A percentile compares a stretch with the other conserved stretches of the same genome.
Evolutionary conservation across 225 moss, liverwort and hornwort species (phyloP).

Genomic region (Antitrichia curtipendula): DNA sequence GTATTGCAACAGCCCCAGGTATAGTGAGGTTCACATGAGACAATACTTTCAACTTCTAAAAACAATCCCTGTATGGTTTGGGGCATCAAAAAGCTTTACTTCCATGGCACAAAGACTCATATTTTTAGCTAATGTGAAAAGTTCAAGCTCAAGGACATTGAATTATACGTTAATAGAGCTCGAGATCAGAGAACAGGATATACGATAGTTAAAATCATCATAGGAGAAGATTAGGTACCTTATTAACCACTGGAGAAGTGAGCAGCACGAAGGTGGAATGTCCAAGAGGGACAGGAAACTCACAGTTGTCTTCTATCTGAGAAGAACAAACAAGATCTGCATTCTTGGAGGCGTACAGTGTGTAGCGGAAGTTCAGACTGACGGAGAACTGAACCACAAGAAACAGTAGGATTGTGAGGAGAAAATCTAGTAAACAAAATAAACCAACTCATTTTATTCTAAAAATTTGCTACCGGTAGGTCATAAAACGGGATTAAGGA

Average conservation of each 20-base stretch:
- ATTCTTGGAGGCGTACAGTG: neutral
- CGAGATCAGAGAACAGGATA: neutral
- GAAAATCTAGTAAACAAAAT: neutral
- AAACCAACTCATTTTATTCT: neutral
- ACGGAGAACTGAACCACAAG: conserved; percentile 27
- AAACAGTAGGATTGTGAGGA: neutral
- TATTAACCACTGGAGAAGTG: conserved; percentile 13
- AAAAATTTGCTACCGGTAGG: neutral
- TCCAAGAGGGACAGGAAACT: conserved; percentile 22
- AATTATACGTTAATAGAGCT: neutral
- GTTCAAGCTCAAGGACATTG: neutral
- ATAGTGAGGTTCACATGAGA: neutral
- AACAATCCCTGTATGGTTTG: neutral
- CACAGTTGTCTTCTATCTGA: conserved; percentile 8
- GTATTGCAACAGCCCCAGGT: neutral
- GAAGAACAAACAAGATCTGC: conserved; percentile 15
- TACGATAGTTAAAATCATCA: neutral
- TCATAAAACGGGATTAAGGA: neutral
- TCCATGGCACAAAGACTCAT: neutral
- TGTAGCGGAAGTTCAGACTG: conserved; percentile 7
- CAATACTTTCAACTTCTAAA: neutral
- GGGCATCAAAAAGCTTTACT: neutral
- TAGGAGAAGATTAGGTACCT: conserved; percentile 1
- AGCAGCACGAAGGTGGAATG: conserved; percentile 22
- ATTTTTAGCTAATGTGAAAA: neutral